phyloP scores from a whole-genome alignment of 1,139 yeast species.

The Suhomyces ambrosiae region DNA sequence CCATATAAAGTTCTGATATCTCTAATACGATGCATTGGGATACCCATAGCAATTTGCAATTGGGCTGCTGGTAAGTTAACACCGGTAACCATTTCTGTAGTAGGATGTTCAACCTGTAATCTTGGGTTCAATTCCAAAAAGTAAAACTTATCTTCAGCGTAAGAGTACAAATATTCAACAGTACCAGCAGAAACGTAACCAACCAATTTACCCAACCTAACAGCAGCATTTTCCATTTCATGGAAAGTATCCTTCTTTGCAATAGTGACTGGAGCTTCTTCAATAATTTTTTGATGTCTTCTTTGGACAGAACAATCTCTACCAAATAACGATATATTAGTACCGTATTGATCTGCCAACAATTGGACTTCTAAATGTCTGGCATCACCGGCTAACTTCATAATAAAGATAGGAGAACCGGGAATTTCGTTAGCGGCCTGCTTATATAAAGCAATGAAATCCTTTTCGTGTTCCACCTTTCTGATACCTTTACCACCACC shows the following conservation, averaged over 20 bases:
- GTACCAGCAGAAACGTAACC: slow-evolving; percentile 99
- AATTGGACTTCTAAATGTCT: slow-evolving; percentile 95
- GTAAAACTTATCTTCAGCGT: slow-evolving; percentile 91
- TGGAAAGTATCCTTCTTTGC: slow-evolving; percentile 85
- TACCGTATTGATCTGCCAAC: slow-evolving; percentile 94
- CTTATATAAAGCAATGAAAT: slow-evolving; percentile 68
- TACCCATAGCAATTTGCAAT: slow-evolving; percentile 98
- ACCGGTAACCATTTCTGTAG: slow-evolving; percentile 99
- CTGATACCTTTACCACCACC: slow-evolving; percentile 99
- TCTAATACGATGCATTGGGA: slow-evolving; percentile 91
- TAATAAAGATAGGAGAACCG: slow-evolving; percentile 92
- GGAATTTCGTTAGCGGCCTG: slow-evolving; percentile 96
- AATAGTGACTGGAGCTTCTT: slow-evolving; percentile 95
- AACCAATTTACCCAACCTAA: slow-evolving; percentile 90
- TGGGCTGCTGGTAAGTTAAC: slow-evolving; percentile 98
- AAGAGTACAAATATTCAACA: slow-evolving; percentile 93
- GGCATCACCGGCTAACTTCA: slow-evolving; percentile 93
- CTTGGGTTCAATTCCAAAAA: slow-evolving; percentile 96
- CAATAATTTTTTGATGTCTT: slow-evolving; percentile 95
- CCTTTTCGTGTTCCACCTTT: slow-evolving; percentile 79
- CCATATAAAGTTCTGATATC: slow-evolving; percentile 94
- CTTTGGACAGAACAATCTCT: slow-evolving; percentile 98
- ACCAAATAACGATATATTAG: slow-evolving; percentile 89
- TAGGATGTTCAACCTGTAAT: slow-evolving; percentile 98
- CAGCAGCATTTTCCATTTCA: slow-evolving; percentile 96